These are phyloP conservation scores for Thermothelomyces thermophilus DNA, from an alignment of 2,329 filamentous ascomycete genomes.

Conservation along the genomic window DNA sequence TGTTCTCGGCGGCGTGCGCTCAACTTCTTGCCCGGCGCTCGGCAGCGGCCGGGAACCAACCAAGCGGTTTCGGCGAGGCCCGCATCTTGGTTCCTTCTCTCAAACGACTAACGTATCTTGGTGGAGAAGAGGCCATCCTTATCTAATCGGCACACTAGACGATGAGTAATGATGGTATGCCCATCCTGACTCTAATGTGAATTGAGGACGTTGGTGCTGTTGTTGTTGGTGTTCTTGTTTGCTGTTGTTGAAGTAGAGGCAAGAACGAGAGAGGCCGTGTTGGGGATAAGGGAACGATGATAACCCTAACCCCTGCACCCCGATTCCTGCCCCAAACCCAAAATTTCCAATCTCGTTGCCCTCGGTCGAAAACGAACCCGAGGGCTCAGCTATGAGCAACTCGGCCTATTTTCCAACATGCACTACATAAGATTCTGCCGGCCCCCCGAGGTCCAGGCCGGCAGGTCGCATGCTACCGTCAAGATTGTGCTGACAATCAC, in stretches of 20 bases:
- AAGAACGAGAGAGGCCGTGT: too few relatives aligned
- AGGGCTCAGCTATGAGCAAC: too few relatives aligned
- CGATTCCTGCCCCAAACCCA: background rate
- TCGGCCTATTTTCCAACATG: conserved; percentile 33
- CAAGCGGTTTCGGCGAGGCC: background rate
- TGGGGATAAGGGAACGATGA: background rate
- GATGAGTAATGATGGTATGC: too few relatives aligned
- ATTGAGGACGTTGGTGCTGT: too few relatives aligned
- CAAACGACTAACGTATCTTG: background rate
- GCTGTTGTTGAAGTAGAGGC: too few relatives aligned
- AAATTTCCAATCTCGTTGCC: too few relatives aligned
- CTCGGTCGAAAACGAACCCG: too few relatives aligned
- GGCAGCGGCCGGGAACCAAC: background rate
- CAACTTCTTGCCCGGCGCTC: background rate
- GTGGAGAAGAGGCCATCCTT: background rate
- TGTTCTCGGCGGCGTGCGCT: background rate
- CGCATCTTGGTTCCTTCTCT: background rate
- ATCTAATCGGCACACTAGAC: background rate
- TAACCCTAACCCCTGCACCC: background rate
- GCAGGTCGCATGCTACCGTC: conserved; percentile 26
- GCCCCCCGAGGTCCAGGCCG: conserved; percentile 34
- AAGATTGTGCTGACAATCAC: conserved; percentile 48
- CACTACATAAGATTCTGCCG: conserved; percentile 52
- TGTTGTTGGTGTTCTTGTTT: too few relatives aligned
- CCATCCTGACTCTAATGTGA: too few relatives aligned